Percentiles rank a stretch among this genome's conserved stretches.
These are phyloP conservation scores for Kodamaea sp. DNA, from an alignment of 1,139 yeast species.

Conservation along the genomic window DNA sequence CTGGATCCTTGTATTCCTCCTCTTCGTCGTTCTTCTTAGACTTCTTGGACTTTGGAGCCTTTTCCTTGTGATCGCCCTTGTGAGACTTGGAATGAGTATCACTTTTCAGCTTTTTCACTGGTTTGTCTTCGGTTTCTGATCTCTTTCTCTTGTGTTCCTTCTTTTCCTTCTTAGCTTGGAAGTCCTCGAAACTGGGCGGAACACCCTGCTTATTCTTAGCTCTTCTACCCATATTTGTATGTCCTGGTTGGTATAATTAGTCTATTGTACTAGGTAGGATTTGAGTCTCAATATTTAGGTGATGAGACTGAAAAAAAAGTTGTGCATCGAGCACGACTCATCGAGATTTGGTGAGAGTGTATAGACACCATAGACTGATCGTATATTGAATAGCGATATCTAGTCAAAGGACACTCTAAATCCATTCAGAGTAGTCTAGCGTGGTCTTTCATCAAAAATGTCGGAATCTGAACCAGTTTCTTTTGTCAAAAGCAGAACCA, in stretches of 20 bases:
- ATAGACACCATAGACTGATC: too few species aligned
- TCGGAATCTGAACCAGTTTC: neutral
- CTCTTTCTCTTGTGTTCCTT: conserved; percentile 30
- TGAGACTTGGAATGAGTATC: conserved; percentile 19
- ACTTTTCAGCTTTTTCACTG: conserved; percentile 27
- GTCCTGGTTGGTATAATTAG: neutral
- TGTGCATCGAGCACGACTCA: conserved; percentile 9
- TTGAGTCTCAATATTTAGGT: conserved; percentile 1
- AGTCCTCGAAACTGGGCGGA: conserved; percentile 86
- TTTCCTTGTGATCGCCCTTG: conserved; percentile 16
- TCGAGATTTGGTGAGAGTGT: conserved; percentile 3
- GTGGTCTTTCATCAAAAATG: neutral
- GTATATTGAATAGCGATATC: too few species aligned
- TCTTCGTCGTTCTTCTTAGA: conserved; percentile 22
- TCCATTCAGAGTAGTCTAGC: too few species aligned
- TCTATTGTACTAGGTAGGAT: neutral
- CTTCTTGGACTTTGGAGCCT: conserved; percentile 6
- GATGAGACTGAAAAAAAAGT: conserved; percentile 11
- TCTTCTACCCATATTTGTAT: conserved; percentile 77
- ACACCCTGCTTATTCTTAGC: conserved; percentile 87
- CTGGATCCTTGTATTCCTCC: conserved; percentile 45
- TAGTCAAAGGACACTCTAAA: too few species aligned
- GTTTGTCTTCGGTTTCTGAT: conserved; percentile 14
- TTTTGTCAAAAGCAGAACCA: conserved; percentile 17
- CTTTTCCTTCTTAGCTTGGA: conserved; percentile 59